Base-by-base conservation (phyloP, 2,329 filamentous ascomycete genomes). In the Monosporascus ibericus region DNA sequence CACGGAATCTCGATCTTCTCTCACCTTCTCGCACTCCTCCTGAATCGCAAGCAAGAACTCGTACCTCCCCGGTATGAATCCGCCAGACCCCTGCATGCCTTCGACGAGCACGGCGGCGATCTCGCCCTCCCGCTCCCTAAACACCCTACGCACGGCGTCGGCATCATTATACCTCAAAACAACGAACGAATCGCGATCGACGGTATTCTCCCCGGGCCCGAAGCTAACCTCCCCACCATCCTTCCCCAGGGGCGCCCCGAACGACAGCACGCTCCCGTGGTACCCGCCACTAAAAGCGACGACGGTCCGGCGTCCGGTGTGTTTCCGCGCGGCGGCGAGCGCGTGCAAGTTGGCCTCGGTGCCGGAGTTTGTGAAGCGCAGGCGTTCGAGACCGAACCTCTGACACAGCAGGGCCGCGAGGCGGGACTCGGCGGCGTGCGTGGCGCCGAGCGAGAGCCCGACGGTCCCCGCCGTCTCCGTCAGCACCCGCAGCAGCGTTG, bases 61-160 rank as follows among this genome's bases (percentile, higher is more conserved):
- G 2, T 48, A 49, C 0, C 68, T 71, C 0, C 72, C 84, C 0
- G 73, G 69, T 6, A 84, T 75, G 50, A 77, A 80, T 0, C 85
- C 85, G 0, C 78, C 84, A 3, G 78, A 75, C 0, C 84, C 84
- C 57, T 87, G 82, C 76, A 90, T 82, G 0, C 76, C 76, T 65
- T 89, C 86, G 0, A 89, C 70, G 2, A 90, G 61, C 20, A 89
- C 81, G 0, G 81, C 84, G 0, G 82, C 84, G 0, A 88, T 65
- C 8, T 75, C 72, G 1, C 73, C 53, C 40, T 57, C 65, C 7
- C 65, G 60, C 1, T 55, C 60, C 6, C 70, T 62, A 7, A 85
- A 71, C 11, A 77, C 70, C 2, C 55, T 56, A 6, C 65, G 67
- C 0, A 79, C 76, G 3, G 72, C 72, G 0, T 70, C 68, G 1